Evolutionary conservation across 768 basidiomycete genomes (phyloP), one percentile per base, ranked within the genome.

Genomic region (Kwoniella mangroviensis): DNA sequence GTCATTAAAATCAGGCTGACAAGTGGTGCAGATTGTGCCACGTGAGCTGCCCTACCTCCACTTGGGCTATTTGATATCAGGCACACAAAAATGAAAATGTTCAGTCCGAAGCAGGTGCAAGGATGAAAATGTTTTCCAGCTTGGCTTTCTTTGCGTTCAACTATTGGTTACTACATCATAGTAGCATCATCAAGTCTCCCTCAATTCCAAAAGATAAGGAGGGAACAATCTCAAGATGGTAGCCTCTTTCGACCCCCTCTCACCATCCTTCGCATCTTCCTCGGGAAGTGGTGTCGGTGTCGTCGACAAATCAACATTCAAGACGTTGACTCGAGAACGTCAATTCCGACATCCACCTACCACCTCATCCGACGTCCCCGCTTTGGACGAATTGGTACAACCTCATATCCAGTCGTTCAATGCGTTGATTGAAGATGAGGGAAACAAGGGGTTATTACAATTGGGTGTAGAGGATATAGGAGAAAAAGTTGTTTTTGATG

Each of bases 381-480:
- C 92, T 63, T 86, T 98, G 70, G 93, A 97, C 75, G 92, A 96
- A 84, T 92, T 98, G 77, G 93, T 98, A 64, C 85, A 88, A 24
- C 96, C 97, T 6, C 95, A 98, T 81, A 88, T 98, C 71, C 92
- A 98, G 82, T 94, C 92, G 49, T 98, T 99, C 87, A 96, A 98
- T 83, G 90, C 93, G 17, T 87, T 99, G 28, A 95, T 98, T 82
- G 95, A 98, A 78, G 94, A 96, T 82, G 91, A 91, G n/a, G 65
- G 90, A 90, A 11, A 60, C 6, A 86, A 87, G 42, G 97, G 97
- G 0, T 83, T 98, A 11, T 81, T 99, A 9, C 89, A 88, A 59
- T 84, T 93, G 1, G 92, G 88, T 9, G 78, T 98, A 13, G 88
- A 90, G 74, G 93, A 98, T 72, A 91, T 98, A 49, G 91, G 91